Conservation (phyloP, 2,329 filamentous ascomycete species). For the Talaromyces islandicus region DNA sequence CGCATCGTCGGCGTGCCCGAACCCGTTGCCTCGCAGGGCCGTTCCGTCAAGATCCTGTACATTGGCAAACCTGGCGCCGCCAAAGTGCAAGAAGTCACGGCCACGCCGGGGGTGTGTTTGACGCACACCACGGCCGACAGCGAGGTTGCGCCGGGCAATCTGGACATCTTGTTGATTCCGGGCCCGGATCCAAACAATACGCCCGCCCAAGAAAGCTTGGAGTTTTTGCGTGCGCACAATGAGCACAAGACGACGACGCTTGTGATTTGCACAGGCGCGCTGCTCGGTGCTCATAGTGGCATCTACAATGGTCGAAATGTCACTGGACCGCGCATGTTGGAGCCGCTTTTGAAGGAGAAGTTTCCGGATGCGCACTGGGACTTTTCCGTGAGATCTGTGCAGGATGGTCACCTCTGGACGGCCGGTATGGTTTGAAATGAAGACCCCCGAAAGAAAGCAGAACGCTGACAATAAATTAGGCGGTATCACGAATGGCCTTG, state of each 20-base stretch:
- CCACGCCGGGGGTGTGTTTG: slow-evolving; percentile 22
- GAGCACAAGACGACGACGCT: slow-evolving; percentile 20
- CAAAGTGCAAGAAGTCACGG: slow-evolving; percentile 17
- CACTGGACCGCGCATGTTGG: slow-evolving; percentile 19
- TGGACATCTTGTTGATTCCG: slow-evolving; percentile 33
- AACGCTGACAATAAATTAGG: slow-evolving; percentile 8
- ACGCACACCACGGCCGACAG: slow-evolving; percentile 22
- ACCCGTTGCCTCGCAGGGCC: slow-evolving; percentile 20
- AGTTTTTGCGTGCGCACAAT: slow-evolving; percentile 29
- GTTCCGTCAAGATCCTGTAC: slow-evolving; percentile 25
- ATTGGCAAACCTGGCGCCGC: slow-evolving; percentile 19
- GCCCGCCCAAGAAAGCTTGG: slow-evolving; percentile 20
- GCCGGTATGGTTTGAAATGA: slow-evolving; percentile 14
- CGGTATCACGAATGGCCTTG: slow-evolving; percentile 23
- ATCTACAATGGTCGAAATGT: slow-evolving; percentile 15
- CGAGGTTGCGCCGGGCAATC: slow-evolving; percentile 26
- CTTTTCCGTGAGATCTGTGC: slow-evolving; percentile 13
- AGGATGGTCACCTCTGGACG: slow-evolving; percentile 22
- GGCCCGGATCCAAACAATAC: slow-evolving; percentile 28
- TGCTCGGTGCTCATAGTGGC: slow-evolving; percentile 18
- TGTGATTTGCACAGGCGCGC: slow-evolving; percentile 21
- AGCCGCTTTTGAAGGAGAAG: slow-evolving; percentile 15
- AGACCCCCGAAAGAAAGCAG: neutral
- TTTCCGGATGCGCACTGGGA: slow-evolving; percentile 23
- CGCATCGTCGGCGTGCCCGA: slow-evolving; percentile 24